Conservation (phyloP, 2,329 filamentous ascomycete genomes). For the Fusarium sp. region DNA sequence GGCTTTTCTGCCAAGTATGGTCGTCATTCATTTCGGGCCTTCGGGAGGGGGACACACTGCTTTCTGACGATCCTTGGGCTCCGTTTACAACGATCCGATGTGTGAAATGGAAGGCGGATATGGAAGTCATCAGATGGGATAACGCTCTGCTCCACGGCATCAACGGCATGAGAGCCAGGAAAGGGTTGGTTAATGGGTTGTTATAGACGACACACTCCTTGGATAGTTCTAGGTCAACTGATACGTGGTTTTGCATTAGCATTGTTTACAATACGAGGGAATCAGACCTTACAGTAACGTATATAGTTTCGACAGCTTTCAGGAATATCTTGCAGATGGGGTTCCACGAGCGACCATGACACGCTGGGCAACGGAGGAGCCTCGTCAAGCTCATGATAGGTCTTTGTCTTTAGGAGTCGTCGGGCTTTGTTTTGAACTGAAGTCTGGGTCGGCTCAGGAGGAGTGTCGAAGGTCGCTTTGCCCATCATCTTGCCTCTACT, state of each 20-base stretch:
- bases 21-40: not conserved
- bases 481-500: slow-evolving; percentile 28
- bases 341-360: slow-evolving; percentile 19
- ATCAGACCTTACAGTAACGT: slow-evolving; percentile 20
- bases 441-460: not conserved
- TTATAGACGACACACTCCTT: slow-evolving; percentile 34
- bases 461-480: slow-evolving; percentile 17
- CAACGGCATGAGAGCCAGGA: slow-evolving; percentile 27
- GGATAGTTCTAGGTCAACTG: slow-evolving; percentile 25
- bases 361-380: not conserved
- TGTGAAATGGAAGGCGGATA: slow-evolving; percentile 27
- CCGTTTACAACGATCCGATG: slow-evolving; percentile 17
- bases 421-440: not conserved
- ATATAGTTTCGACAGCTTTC: slow-evolving; percentile 26
- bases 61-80: not conserved
- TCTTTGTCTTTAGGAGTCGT: not conserved
- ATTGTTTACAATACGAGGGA: too few relatives aligned
- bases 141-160: slow-evolving; percentile 19
- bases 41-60: not conserved
- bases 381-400: not conserved
- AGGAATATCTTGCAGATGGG: slow-evolving; percentile 26
- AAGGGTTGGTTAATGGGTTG: slow-evolving; percentile 17
- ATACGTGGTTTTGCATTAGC: not conserved
- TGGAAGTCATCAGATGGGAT: slow-evolving; percentile 26
- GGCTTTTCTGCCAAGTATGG: slow-evolving; percentile 7